Evolutionary conservation across 2,329 filamentous ascomycete genomes (phyloP).

Genomic region (Alternaria infectoria): DNA sequence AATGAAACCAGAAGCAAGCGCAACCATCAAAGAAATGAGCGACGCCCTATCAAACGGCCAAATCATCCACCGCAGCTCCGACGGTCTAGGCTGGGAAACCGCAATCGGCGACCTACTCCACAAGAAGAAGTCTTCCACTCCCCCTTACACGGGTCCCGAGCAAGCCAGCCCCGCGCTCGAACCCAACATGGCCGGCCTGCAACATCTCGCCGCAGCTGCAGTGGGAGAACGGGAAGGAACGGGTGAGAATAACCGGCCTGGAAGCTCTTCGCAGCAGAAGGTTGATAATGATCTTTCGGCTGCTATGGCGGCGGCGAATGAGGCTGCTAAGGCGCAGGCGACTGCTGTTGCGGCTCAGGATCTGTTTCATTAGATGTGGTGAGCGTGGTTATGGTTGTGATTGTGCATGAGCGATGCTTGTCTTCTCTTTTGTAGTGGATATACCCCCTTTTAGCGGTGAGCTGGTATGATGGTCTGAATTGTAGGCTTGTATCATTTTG

Average conservation of each 20-base stretch:
- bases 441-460: neutral
- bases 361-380: neutral
- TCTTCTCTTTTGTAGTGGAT: constrained; percentile 1
- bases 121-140: constrained; percentile 35
- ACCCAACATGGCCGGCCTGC: constrained; percentile 47
- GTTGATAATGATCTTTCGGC: constrained; percentile 45
- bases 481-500: neutral
- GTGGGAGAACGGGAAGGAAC: constrained; percentile 45
- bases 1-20: constrained; percentile 44
- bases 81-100: constrained; percentile 44
- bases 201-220: constrained; percentile 48
- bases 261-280: constrained; percentile 22
- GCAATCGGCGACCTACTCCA: constrained; percentile 42
- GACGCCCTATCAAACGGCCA: constrained; percentile 41
- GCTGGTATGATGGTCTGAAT: neutral
- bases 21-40: constrained; percentile 46
- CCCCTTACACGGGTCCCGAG: constrained; percentile 26
- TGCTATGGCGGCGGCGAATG: constrained; percentile 46
- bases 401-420: neutral
- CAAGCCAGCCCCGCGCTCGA: constrained; percentile 34
- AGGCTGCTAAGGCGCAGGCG: constrained; percentile 26
- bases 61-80: constrained; percentile 38
- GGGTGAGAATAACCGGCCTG: constrained; percentile 10
- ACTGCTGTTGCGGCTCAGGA: constrained; percentile 43
- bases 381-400: no score